Conservation (phyloP, 225 moss, liverwort and hornwort species). For the Sphagnum tenellum region DNA sequence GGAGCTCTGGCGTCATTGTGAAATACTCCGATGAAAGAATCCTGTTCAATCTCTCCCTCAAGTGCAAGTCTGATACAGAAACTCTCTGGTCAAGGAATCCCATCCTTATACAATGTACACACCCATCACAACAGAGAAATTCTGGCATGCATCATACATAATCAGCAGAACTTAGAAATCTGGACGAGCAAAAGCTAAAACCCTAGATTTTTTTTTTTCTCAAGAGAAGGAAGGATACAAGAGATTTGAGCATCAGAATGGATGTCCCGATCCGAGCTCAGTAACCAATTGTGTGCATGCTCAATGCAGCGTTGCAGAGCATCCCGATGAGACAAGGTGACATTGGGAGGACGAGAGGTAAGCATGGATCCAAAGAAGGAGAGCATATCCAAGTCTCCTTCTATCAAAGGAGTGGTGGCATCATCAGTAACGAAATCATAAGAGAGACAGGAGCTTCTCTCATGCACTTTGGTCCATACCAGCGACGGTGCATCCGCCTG, state of each 20-base stretch:
- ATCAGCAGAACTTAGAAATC: no score
- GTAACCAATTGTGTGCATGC: conserved; percentile 69
- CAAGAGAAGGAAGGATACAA: conserved; percentile 52
- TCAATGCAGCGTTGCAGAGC: conserved; percentile 76
- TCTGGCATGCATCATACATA: no score
- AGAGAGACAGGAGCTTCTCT: conserved; percentile 75
- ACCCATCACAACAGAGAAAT: no score
- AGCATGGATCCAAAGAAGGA: conserved; percentile 73
- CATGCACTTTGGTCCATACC: conserved; percentile 81
- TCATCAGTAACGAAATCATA: conserved; percentile 87
- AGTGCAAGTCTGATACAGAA: conserved; percentile 39
- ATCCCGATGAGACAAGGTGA: conserved; percentile 79
- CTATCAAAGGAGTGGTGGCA: conserved; percentile 64
- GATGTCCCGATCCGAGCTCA: conserved; percentile 46
- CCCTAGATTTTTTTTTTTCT: no score
- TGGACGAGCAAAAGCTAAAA: no score
- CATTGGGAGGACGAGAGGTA: conserved; percentile 71
- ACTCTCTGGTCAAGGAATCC: conserved; percentile 36
- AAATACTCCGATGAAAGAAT: conserved; percentile 85
- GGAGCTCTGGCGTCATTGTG: conserved; percentile 83
- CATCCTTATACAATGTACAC: background rate
- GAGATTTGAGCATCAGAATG: conserved; percentile 41
- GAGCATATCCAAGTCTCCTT: conserved; percentile 67
- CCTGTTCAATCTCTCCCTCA: conserved; percentile 73
- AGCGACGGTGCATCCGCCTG: conserved; percentile 59